Evolutionary conservation across 495 filamentous ascomycete genomes (phyloP).

Genomic region (Glonium stellatum): DNA sequence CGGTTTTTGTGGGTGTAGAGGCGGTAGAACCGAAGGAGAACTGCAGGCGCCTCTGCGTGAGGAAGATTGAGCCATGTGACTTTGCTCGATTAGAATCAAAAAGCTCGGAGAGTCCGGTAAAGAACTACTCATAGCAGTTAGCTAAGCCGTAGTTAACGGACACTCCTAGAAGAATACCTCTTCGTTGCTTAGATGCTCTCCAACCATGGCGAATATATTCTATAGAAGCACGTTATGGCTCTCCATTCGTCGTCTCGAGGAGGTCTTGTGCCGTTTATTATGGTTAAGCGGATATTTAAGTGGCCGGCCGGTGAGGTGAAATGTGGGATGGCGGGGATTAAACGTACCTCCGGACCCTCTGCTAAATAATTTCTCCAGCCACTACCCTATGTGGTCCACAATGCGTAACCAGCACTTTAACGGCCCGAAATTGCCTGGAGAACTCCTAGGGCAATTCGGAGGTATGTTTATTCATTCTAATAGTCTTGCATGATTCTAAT

Average conservation of each 20-base stretch:
- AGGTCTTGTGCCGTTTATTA: no score
- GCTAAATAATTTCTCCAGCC: constrained; percentile 20
- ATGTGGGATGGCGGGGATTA: neutral
- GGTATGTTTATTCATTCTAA: constrained; percentile 23
- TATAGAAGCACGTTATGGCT: no score
- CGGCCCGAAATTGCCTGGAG: constrained; percentile 57
- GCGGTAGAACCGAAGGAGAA: constrained; percentile 20
- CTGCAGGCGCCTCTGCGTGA: constrained; percentile 71
- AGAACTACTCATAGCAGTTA: constrained; percentile 58
- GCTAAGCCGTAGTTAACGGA: constrained; percentile 10
- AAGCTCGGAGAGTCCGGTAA: constrained; percentile 66
- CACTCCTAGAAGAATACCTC: constrained; percentile 48
- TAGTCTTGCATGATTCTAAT: neutral
- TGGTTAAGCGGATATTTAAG: neutral
- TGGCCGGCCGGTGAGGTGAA: constrained; percentile 13
- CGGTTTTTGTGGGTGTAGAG: constrained; percentile 23
- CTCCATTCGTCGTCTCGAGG: no score
- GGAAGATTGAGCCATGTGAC: constrained; percentile 67
- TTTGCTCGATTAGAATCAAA: constrained; percentile 62
- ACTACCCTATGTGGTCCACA: constrained; percentile 34
- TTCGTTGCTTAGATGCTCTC: constrained; percentile 59
- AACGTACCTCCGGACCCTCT: constrained; percentile 13
- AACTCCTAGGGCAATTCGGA: constrained; percentile 54
- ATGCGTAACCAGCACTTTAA: constrained; percentile 43
- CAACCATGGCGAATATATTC: constrained; percentile 40